A percentile compares a stretch with the other conserved stretches of the same genome.
phyloP scores from a whole-genome alignment of 176 grass and related monocot genomes.

The Alopecurus myosuroides region DNA sequence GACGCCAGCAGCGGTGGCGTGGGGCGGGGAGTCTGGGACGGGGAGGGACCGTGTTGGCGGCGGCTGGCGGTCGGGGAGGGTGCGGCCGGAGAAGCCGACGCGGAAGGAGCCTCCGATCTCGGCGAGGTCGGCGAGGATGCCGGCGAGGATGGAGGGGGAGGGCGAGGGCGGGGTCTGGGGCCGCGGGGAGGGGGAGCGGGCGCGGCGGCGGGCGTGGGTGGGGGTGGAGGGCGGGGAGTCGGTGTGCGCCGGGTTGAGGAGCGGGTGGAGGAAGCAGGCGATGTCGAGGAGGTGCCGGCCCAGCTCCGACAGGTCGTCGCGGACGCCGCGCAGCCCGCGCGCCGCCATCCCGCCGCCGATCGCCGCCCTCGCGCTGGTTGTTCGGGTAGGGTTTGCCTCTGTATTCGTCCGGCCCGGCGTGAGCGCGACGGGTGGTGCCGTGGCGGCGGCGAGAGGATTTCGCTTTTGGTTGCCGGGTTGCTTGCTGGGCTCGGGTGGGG shows the following conservation, averaged over 20 bases:
- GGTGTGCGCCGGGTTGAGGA: constrained; percentile 55
- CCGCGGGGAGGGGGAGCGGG: constrained; percentile 28
- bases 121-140: constrained; percentile 86
- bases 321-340: constrained; percentile 86
- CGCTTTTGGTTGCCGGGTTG: neutral
- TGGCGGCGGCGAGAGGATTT: neutral
- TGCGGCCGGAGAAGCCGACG: constrained; percentile 49
- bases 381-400: neutral
- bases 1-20: constrained; percentile 1
- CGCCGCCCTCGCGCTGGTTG: neutral
- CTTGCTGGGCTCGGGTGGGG: neutral
- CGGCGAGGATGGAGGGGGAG: constrained; percentile 37
- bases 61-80: constrained; percentile 4
- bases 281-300: constrained; percentile 87
- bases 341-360: constrained; percentile 48
- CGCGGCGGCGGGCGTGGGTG: neutral
- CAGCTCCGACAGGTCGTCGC: constrained; percentile 93
- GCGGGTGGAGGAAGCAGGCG: constrained; percentile 91
- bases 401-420: neutral
- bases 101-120: constrained; percentile 76
- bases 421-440: neutral
- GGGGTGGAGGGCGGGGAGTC: constrained; percentile 74
- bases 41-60: neutral
- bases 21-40: constrained; percentile 10
- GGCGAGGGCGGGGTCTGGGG: constrained; percentile 30